Evolutionary conservation across 2,329 filamentous ascomycete species (phyloP).

Genomic region (Fusarium odoratissimum): DNA sequence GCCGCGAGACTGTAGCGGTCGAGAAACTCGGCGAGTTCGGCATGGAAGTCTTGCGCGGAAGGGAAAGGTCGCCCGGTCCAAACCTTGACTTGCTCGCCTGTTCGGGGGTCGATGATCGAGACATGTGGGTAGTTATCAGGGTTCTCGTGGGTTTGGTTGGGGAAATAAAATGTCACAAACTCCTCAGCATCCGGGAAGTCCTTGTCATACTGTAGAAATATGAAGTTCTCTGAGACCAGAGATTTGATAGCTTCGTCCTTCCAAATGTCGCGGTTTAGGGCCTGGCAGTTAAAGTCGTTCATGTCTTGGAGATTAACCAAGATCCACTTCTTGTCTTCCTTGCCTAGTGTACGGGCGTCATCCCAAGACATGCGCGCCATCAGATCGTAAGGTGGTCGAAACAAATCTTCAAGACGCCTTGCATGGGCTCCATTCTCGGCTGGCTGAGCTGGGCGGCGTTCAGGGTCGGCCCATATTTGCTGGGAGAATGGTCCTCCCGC

Average conservation of each 20-base stretch:
- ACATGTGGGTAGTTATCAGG: conserved; percentile 96
- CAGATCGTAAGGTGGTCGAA: conserved; percentile 90
- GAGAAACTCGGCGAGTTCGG: conserved; percentile 94
- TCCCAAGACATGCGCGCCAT: conserved; percentile 87
- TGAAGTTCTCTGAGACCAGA: conserved; percentile 90
- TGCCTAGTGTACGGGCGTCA: conserved; percentile 84
- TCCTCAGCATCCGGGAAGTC: conserved; percentile 81
- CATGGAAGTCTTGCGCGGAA: conserved; percentile 81
- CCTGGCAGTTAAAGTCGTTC: conserved; percentile 93
- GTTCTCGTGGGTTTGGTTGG: conserved; percentile 75
- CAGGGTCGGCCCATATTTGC: conserved; percentile 52
- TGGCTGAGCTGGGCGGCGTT: conserved; percentile 35
- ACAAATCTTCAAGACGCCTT: conserved; percentile 87
- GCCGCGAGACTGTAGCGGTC: conserved; percentile 92
- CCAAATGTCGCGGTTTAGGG: conserved; percentile 95
- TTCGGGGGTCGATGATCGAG: conserved; percentile 93
- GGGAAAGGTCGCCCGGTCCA: conserved; percentile 91
- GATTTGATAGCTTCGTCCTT: conserved; percentile 83
- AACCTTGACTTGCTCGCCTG: conserved; percentile 95
- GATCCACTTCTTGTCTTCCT: conserved; percentile 92
- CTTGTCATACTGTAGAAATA: conserved; percentile 95
- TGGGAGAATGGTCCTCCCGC: conserved; percentile 54
- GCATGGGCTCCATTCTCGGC: conserved; percentile 72
- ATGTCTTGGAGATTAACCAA: conserved; percentile 95
- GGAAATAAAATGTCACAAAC: conserved; percentile 92